A percentile compares a stretch with the other conserved stretches of the same genome.
These are phyloP conservation scores for Paspalum notatum DNA, from an alignment of 176 grass and related monocot species.

Conservation along the genomic window DNA sequence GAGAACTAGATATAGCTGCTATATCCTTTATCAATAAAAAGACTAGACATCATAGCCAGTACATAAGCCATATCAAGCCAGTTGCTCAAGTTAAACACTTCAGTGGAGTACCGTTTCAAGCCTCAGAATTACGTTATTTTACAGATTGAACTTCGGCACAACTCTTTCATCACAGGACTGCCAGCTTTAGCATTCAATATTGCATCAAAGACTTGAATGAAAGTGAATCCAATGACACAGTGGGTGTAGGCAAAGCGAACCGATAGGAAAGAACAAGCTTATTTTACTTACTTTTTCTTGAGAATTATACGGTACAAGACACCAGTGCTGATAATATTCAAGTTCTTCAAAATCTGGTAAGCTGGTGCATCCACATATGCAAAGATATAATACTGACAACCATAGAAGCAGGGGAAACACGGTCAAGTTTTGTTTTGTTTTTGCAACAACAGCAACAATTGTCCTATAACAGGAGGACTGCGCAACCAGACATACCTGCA, in stretches of 20 bases:
- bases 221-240: background rate
- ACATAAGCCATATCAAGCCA: background rate
- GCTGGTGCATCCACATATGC: conserved; percentile 87
- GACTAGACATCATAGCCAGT: no score
- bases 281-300: conserved; percentile 79
- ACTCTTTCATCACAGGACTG: conserved; percentile 4
- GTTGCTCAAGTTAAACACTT: background rate
- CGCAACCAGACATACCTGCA: conserved; percentile 64
- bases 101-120: background rate
- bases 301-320: conserved; percentile 86
- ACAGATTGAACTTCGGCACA: background rate
- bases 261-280: background rate
- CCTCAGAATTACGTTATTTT: background rate
- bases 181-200: background rate
- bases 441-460: background rate
- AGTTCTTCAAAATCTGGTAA: conserved; percentile 97
- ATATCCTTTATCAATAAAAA: no score
- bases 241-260: background rate
- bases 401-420: conserved; percentile 24
- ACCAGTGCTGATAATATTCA: conserved; percentile 97
- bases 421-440: conserved; percentile 22
- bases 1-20: no score
- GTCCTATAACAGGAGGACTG: conserved; percentile 4
- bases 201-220: background rate
- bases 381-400: conserved; percentile 93